Evolutionary conservation across 768 basidiomycete species (phyloP), one percentile per base, ranked within the genome.

Genomic region (Kwoniella dendrophila): DNA sequence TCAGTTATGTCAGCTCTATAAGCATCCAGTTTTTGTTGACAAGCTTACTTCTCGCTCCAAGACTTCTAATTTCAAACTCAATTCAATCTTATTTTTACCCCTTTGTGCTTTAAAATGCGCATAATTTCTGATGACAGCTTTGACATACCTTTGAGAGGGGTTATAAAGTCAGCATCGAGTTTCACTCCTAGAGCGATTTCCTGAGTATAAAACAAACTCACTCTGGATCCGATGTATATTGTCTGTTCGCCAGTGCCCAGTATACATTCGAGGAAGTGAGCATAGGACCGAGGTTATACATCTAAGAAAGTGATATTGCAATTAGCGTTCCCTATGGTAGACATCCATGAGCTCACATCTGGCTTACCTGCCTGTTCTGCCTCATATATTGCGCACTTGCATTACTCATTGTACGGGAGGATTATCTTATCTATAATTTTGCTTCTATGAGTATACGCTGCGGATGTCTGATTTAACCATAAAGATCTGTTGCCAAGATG

Each of bases 21-120:
- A 27, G 40, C 14, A 29, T 33, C 27, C 56, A 16, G 6, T 4
- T 56, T 50, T 20, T 53, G n/a, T 12, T 47, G 40, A n/a, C 1
- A 27, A 14, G 67, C 74, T 51, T 43, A 78, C 76, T 49, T 73
- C 74, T 24, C 64, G 59, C 49, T 78, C 77, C 8, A 76, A 62
- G 16, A 62, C 30, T 16, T 72, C 63, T 41, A 78, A 59, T 66
- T 79, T 79, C n/a, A 55, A 36, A 18, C 57, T 50, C 11, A 69
- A 68, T 40, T 77, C 74, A 5, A n/a, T n/a, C 45, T 63, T 65
- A 2, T 63, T 40, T 51, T 65, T 67, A 1, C 76, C 75, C 45
- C 71, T 66, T 26, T 64, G 64, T 2, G 62, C 56, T 64, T 79
- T 79, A 57, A 59, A 64, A 36, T 75, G 57, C 47, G 76, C 66